A percentile compares a stretch with the other conserved stretches of the same genome.
Conservation (phyloP, 345 rosid genomes). For the Aquilaria sinensis region DNA sequence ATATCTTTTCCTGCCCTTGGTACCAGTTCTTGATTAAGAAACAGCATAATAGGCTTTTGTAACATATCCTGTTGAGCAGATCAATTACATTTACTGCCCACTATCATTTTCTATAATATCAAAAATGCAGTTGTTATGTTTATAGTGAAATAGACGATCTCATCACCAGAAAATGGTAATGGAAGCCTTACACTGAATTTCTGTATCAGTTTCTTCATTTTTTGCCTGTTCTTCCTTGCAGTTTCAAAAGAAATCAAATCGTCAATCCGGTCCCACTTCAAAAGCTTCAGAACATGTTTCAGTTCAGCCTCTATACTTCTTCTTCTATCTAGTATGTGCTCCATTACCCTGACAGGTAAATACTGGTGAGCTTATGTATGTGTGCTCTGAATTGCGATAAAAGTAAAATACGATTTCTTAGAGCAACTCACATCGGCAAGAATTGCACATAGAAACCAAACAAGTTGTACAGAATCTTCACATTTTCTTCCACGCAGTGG, state of each 20-base stretch:
- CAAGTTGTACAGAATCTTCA: conserved; percentile 68
- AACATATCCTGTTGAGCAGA: conserved; percentile 51
- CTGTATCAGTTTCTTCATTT: conserved; percentile 65
- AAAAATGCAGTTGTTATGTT: no score
- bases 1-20: conserved; percentile 33
- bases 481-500: conserved; percentile 41
- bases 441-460: conserved; percentile 84
- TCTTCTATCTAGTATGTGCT: conserved; percentile 48
- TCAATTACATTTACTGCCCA: background rate
- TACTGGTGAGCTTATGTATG: conserved; percentile 16
- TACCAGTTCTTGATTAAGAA: conserved; percentile 45
- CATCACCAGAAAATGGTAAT: no score
- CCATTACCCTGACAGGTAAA: conserved; percentile 47
- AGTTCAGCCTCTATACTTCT: conserved; percentile 52
- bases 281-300: conserved; percentile 59
- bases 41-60: conserved; percentile 63
- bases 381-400: conserved; percentile 8
- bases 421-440: conserved; percentile 65
- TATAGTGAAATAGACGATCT: no score
- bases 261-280: conserved; percentile 74
- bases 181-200: conserved; percentile 58
- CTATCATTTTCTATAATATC: no score
- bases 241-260: conserved; percentile 43
- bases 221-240: conserved; percentile 60
- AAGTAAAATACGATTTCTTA: background rate